Percentiles rank a stretch among this genome's conserved stretches.
These are phyloP conservation scores for Oryza glumipatula DNA, from an alignment of 176 grass and related monocot genomes.

Conservation along the genomic window DNA sequence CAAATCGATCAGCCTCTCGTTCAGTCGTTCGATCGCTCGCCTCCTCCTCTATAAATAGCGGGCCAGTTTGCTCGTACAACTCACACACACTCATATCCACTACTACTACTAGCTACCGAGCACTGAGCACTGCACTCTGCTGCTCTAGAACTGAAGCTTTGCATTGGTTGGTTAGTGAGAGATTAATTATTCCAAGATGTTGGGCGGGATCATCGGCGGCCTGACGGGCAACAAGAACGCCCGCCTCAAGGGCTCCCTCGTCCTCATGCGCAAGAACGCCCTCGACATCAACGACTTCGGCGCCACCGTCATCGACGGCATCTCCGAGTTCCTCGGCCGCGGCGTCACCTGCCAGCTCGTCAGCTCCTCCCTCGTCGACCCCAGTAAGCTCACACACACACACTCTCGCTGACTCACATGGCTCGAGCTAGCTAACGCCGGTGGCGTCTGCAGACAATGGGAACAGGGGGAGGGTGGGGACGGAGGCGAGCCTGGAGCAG, in stretches of 20 bases:
- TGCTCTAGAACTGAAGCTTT: no score
- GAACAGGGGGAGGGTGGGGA: slow-evolving; percentile 38
- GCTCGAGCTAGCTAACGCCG: no score
- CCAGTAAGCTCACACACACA: slow-evolving; percentile 21
- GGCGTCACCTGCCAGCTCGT: slow-evolving; percentile 57
- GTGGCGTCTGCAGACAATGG: slow-evolving; percentile 18
- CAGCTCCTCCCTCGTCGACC: slow-evolving; percentile 55
- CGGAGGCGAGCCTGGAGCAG: slow-evolving; percentile 40
- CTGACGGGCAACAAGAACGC: neutral
- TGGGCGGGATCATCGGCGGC: neutral
- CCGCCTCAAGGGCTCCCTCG: slow-evolving; percentile 38
- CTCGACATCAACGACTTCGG: slow-evolving; percentile 55
- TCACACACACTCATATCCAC: no score
- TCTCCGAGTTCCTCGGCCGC: slow-evolving; percentile 49
- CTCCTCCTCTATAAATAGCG: no score
- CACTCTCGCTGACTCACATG: no score
- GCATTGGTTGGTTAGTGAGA: no score
- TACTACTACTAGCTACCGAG: no score
- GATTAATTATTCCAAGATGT: neutral
- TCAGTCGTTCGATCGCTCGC: no score
- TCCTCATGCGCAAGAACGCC: slow-evolving; percentile 58
- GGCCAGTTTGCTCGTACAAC: no score
- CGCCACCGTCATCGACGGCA: slow-evolving; percentile 43
- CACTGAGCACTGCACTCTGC: no score
- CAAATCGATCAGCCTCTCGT: no score